Conservation (phyloP, 1,284 basidiomycete genomes). For the Ustilago shanxiensis region DNA sequence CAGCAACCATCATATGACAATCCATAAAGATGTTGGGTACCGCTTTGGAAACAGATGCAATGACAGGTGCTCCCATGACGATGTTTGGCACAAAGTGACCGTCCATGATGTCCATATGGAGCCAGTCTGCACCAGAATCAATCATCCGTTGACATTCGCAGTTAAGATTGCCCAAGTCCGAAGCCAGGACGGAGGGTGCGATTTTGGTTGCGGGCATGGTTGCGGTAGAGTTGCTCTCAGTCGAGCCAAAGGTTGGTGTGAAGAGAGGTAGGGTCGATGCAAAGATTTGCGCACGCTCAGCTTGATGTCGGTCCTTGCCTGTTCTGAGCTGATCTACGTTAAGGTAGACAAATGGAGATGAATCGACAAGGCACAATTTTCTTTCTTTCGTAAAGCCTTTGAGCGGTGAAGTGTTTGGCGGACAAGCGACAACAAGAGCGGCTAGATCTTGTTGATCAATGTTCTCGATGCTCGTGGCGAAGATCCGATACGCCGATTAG, state of each 20-base stretch:
- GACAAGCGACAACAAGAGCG: no score
- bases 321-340: no score
- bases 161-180: conserved; percentile 68
- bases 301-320: no score
- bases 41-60: conserved; percentile 87
- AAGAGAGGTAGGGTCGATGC: not conserved
- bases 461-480: no score
- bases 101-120: conserved; percentile 67
- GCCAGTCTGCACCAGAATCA: conserved; percentile 68
- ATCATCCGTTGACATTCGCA: conserved; percentile 68
- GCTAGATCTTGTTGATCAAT: no score
- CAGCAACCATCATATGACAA: conserved; percentile 99
- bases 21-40: conserved; percentile 99
- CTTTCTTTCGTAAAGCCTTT: no score
- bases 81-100: conserved; percentile 96
- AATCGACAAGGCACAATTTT: no score
- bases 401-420: no score
- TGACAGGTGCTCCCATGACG: conserved; percentile 83
- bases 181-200: conserved; percentile 68
- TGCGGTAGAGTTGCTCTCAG: not conserved
- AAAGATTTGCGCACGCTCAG: no score
- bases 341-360: no score
- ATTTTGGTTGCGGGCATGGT: conserved; percentile 66
- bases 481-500: no score
- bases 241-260: not conserved